Evolutionary conservation across 1,139 yeast genomes (phyloP).

Genomic region (Yamadazyma songkhlaensis): DNA sequence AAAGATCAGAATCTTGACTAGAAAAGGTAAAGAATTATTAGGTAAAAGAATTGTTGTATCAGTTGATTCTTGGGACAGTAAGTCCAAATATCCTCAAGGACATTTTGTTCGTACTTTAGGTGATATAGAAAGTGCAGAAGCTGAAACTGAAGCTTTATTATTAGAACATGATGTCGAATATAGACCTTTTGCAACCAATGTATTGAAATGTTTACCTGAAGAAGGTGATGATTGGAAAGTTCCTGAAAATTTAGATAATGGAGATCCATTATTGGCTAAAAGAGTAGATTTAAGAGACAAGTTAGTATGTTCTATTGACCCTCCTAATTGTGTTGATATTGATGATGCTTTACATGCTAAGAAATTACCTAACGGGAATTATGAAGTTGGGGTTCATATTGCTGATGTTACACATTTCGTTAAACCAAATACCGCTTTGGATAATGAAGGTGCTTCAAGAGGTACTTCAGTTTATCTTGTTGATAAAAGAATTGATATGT

Average conservation of each 20-base stretch:
- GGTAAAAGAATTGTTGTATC: slow-evolving; percentile 91
- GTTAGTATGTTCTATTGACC: slow-evolving; percentile 93
- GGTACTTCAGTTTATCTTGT: slow-evolving; percentile 97
- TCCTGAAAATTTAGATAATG: slow-evolving; percentile 58
- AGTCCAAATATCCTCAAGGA: slow-evolving; percentile 87
- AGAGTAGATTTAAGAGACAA: slow-evolving; percentile 86
- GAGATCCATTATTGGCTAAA: slow-evolving; percentile 59
- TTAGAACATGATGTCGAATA: slow-evolving; percentile 96
- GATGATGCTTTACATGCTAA: slow-evolving; percentile 97
- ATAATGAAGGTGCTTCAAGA: slow-evolving; percentile 93
- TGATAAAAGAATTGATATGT: slow-evolving; percentile 99
- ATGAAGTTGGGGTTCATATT: slow-evolving; percentile 97
- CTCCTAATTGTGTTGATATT: slow-evolving; percentile 97
- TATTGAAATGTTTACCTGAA: slow-evolving; percentile 83
- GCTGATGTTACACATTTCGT: slow-evolving; percentile 99
- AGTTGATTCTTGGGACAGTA: slow-evolving; percentile 87
- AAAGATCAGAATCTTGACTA: slow-evolving; percentile 78
- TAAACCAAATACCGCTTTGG: slow-evolving; percentile 87
- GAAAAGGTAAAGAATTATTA: slow-evolving; percentile 75
- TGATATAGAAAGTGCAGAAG: slow-evolving; percentile 85
- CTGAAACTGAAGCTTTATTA: slow-evolving; percentile 93
- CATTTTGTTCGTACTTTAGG: slow-evolving; percentile 92
- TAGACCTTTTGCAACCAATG: slow-evolving; percentile 91
- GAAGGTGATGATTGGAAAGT: slow-evolving; percentile 95
- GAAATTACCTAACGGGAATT: slow-evolving; percentile 83